A percentile compares a stretch with the other conserved stretches of the same genome.
Evolutionary conservation across 208 protist genomes (phyloP).

Genomic region (Crithidia fasciculata): DNA sequence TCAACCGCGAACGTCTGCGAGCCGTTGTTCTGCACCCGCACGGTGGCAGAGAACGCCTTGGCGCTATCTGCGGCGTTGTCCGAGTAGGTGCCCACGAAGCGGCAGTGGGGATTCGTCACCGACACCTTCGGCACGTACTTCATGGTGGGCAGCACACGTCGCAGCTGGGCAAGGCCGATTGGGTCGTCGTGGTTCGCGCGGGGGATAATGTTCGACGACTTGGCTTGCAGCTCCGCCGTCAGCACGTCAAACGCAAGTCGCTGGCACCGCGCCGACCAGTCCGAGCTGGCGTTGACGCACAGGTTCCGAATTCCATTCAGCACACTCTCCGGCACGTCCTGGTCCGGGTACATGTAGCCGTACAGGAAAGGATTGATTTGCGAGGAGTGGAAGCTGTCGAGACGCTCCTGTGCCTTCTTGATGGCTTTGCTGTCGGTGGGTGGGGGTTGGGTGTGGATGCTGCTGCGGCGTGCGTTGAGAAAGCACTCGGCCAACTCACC

Average conservation of each 20-base stretch:
- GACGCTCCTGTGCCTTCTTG: constrained; percentile 62
- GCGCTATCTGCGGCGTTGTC: constrained; percentile 37
- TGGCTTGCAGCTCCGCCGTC: constrained; percentile 62
- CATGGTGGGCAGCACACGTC: constrained; percentile 56
- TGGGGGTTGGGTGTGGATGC: constrained; percentile 68
- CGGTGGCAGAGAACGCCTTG: constrained; percentile 45
- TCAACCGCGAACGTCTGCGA: constrained; percentile 45
- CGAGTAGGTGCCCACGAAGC: constrained; percentile 52
- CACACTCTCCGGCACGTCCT: constrained; percentile 55
- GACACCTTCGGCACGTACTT: constrained; percentile 63
- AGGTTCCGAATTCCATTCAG: constrained; percentile 62
- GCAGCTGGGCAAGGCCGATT: constrained; percentile 60
- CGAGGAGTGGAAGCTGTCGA: constrained; percentile 67
- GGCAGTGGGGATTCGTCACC: constrained; percentile 58
- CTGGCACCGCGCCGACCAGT: constrained; percentile 78
- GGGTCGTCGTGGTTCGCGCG: constrained; percentile 69
- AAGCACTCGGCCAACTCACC: constrained; percentile 69
- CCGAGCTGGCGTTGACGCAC: constrained; percentile 56
- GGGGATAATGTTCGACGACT: constrained; percentile 47
- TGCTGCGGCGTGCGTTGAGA: constrained; percentile 60
- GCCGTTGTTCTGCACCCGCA: constrained; percentile 71
- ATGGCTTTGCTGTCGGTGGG: constrained; percentile 56
- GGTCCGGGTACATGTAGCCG: constrained; percentile 72
- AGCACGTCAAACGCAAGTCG: constrained; percentile 70
- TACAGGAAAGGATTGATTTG: constrained; percentile 78